Evolutionary conservation across 1,284 basidiomycete species (phyloP).

Genomic region (Ceratobasidium papillatum): DNA sequence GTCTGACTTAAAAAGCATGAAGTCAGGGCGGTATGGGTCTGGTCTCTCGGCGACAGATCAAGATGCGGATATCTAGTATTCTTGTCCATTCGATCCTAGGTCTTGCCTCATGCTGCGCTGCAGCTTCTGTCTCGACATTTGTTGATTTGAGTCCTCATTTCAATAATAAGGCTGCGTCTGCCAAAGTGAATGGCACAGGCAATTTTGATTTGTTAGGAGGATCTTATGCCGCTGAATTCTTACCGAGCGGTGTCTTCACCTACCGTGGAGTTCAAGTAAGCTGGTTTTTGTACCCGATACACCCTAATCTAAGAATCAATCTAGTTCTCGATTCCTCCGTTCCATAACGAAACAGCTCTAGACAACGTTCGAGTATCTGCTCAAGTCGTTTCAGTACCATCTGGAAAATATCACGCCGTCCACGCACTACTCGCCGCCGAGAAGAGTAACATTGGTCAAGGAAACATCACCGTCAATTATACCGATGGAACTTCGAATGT

Average conservation of each 20-base stretch:
- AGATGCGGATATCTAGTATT: not conserved
- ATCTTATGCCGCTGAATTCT: conserved; percentile 37
- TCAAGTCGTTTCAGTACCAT: conserved; percentile 23
- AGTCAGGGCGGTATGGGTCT: not conserved
- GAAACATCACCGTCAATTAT: conserved; percentile 26
- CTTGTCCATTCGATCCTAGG: not conserved
- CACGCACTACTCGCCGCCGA: conserved; percentile 32
- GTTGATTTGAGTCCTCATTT: conserved; percentile 17
- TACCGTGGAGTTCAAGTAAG: conserved; percentile 43
- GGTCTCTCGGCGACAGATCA: not conserved
- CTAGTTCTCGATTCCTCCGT: conserved; percentile 18
- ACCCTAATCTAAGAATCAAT: not conserved
- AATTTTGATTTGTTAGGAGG: conserved; percentile 43
- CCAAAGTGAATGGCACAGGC: conserved; percentile 18
- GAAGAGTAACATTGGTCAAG: conserved; percentile 28
- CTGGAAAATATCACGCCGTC: conserved; percentile 19
- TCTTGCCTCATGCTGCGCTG: not conserved
- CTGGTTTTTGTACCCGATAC: not conserved
- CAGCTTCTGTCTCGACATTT: conserved; percentile 11
- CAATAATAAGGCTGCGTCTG: conserved; percentile 28
- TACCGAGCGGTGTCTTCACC: conserved; percentile 41
- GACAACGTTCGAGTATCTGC: conserved; percentile 21
- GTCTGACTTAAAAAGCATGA: not conserved
- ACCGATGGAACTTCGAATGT: not conserved
- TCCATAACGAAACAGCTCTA: conserved; percentile 26